phyloP scores from a whole-genome alignment of 2,329 filamentous ascomycete genomes.

The Drechslerella dactyloides region DNA sequence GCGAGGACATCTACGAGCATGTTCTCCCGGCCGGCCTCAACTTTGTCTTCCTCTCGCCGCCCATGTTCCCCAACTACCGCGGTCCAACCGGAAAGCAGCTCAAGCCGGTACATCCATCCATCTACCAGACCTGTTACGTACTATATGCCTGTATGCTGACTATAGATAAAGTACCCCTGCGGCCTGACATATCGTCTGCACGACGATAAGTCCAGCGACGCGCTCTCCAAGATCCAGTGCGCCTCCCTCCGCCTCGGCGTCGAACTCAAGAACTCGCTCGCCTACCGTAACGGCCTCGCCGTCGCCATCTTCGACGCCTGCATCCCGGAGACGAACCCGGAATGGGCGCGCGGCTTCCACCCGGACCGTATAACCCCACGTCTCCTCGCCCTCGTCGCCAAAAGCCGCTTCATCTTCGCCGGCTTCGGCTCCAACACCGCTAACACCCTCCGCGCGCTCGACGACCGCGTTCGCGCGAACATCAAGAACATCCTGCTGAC shows the following conservation, averaged over 20 bases:
- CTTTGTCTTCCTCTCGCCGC: constrained; percentile 34
- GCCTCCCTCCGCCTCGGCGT: too few species aligned
- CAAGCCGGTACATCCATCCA: constrained; percentile 14
- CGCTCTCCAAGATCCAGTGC: too few species aligned
- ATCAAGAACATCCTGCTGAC: constrained; percentile 35
- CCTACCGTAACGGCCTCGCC: too few species aligned
- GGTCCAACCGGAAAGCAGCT: not conserved
- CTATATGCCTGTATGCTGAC: not conserved
- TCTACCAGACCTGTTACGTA: not conserved
- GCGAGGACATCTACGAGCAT: constrained; percentile 35
- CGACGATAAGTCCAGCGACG: too few species aligned
- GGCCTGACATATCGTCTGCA: too few species aligned
- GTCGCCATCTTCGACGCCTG: too few species aligned
- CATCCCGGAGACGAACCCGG: too few species aligned
- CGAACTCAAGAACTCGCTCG: too few species aligned
- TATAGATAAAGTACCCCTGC: too few species aligned
- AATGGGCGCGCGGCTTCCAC: too few species aligned
- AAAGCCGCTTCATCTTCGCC: constrained; percentile 22
- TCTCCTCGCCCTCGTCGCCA: constrained; percentile 15
- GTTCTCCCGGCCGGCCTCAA: constrained; percentile 26
- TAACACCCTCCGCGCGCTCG: constrained; percentile 9
- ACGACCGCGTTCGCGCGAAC: constrained; percentile 16
- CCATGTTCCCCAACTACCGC: constrained; percentile 7
- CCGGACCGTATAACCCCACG: constrained; percentile 6
- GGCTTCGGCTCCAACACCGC: constrained; percentile 23